phyloP scores from a whole-genome alignment of 2,329 filamentous ascomycete species.

The Venturia nashicola region DNA sequence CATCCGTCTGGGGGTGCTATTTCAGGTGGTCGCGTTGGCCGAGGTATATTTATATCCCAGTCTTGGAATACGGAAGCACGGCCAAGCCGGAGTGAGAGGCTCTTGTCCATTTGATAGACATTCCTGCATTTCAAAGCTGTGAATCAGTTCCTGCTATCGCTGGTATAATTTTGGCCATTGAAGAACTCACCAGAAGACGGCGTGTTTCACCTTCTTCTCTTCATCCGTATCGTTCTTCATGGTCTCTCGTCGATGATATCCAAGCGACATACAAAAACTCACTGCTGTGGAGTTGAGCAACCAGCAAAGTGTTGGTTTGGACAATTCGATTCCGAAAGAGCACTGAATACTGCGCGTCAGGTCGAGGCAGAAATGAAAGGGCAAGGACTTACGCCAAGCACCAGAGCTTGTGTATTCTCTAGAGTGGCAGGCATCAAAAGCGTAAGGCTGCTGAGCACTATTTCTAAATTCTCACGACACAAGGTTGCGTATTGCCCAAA shows the following conservation, averaged over 20 bases:
- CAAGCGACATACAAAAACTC: conserved; percentile 19
- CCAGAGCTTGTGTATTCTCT: conserved; percentile 24
- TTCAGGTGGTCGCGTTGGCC: neutral
- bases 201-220: conserved; percentile 5
- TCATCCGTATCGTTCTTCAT: conserved; percentile 19
- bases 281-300: conserved; percentile 19
- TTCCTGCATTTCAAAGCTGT: conserved; percentile 18
- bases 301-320: conserved; percentile 24
- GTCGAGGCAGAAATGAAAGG: neutral
- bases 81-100: conserved; percentile 24
- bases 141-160: conserved; percentile 17
- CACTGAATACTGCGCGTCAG: conserved; percentile 11
- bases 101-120: conserved; percentile 26
- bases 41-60: conserved; percentile 21
- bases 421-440: conserved; percentile 21
- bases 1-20: conserved; percentile 9
- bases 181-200: conserved; percentile 16
- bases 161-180: conserved; percentile 13
- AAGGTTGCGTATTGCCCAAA: conserved; percentile 20
- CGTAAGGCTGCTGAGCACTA: conserved; percentile 21
- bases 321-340: conserved; percentile 21
- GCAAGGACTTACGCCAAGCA: conserved; percentile 16
- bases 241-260: conserved; percentile 23
- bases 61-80: conserved; percentile 25
- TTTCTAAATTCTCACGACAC: conserved; percentile 33